phyloP scores from a whole-genome alignment of 2,329 filamentous ascomycete genomes.

The Tolypocladium tropicale region DNA sequence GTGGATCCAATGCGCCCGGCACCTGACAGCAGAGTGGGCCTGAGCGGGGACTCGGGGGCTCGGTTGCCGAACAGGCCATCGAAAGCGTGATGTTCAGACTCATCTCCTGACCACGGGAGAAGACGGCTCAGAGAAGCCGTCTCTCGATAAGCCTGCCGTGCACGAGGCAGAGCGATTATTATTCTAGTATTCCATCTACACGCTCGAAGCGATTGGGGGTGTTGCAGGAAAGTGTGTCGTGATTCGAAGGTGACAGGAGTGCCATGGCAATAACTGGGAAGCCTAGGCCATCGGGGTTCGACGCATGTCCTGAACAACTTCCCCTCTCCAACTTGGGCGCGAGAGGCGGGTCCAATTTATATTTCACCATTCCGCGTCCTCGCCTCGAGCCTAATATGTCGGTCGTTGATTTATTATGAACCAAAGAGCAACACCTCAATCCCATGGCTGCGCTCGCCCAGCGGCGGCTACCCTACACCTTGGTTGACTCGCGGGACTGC shows the following conservation, averaged over 20 bases:
- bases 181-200: too few species aligned
- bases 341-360: too few species aligned
- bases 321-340: background rate
- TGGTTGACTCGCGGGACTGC: background rate
- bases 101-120: background rate
- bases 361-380: background rate
- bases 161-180: background rate
- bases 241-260: background rate
- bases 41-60: background rate
- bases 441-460: too few species aligned
- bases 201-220: too few species aligned
- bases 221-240: background rate
- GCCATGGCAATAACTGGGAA: too few species aligned
- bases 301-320: background rate
- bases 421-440: background rate
- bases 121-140: background rate
- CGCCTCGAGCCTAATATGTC: background rate
- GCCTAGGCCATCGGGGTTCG: too few species aligned
- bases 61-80: conserved; percentile 5
- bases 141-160: background rate
- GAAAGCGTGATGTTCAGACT: background rate
- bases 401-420: background rate
- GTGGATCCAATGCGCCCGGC: conserved; percentile 5
- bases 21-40: conserved; percentile 8
- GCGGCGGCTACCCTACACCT: background rate